A percentile compares a stretch with the other conserved stretches of the same genome.
These are phyloP conservation scores for Cercospora sp. DNA, from an alignment of 2,329 filamentous ascomycete genomes.

Conservation along the genomic window DNA sequence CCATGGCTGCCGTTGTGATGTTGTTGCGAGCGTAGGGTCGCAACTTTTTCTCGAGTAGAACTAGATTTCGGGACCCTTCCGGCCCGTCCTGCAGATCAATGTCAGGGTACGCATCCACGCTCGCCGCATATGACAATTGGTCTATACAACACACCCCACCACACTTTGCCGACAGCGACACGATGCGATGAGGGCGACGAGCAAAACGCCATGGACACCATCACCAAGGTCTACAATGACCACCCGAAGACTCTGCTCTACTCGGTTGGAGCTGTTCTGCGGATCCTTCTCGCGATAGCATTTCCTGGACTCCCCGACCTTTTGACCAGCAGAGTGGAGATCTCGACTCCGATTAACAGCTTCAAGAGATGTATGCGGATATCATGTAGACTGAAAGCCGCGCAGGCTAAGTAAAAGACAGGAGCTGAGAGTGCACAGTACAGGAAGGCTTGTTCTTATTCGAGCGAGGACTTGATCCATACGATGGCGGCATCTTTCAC, in stretches of 20 bases:
- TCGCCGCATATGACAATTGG: background rate
- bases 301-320: constrained; percentile 84
- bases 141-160: background rate
- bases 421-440: constrained; percentile 56
- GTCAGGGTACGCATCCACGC: background rate
- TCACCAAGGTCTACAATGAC: constrained; percentile 35
- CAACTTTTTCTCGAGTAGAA: too few relatives aligned
- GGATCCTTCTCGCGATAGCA: constrained; percentile 73
- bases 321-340: constrained; percentile 87
- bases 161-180: constrained; percentile 8
- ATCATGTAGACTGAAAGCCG: background rate
- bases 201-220: constrained; percentile 25
- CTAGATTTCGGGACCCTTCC: too few relatives aligned
- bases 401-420: constrained; percentile 23
- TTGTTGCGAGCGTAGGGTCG: too few relatives aligned
- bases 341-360: constrained; percentile 94
- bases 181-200: constrained; percentile 17
- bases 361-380: constrained; percentile 82
- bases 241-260: constrained; percentile 65
- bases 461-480: constrained; percentile 92
- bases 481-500: constrained; percentile 85
- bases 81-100: too few relatives aligned
- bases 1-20: constrained; percentile 53
- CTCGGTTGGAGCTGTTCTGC: constrained; percentile 71
- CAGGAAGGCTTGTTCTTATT: constrained; percentile 97